phyloP scores from a whole-genome alignment of 2,329 filamentous ascomycete species.

The Huntiella abstrusa region DNA sequence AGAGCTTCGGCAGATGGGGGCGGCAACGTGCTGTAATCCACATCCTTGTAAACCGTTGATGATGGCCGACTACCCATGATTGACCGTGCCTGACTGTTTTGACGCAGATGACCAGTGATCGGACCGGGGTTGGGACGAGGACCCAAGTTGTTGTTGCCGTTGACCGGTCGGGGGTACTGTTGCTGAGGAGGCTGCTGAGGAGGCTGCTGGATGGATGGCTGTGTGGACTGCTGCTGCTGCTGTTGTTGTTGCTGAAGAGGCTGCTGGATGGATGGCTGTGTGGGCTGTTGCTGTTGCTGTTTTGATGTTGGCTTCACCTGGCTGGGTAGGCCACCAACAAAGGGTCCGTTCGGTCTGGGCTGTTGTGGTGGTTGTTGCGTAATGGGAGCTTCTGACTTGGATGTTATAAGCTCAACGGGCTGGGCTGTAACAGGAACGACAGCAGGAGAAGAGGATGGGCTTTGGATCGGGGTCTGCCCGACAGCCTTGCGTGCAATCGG shows the following conservation, averaged over 20 bases:
- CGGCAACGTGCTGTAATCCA: constrained; percentile 17
- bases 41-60: constrained; percentile 25
- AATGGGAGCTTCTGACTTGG: neutral
- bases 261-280: neutral
- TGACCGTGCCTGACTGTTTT: neutral
- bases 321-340: too few species aligned
- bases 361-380: neutral
- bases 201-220: too few species aligned
- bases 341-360: too few species aligned
- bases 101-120: neutral
- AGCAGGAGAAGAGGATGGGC: neutral
- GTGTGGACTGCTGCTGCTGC: neutral
- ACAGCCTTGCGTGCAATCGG: constrained; percentile 4
- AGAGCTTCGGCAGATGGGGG: constrained; percentile 20
- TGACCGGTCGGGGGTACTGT: too few species aligned
- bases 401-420: neutral
- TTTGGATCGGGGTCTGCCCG: neutral
- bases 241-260: too few species aligned
- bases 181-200: too few species aligned
- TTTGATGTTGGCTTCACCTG: too few species aligned
- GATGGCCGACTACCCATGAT: constrained; percentile 1
- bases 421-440: neutral
- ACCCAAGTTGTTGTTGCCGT: too few species aligned
- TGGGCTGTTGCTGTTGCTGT: neutral
- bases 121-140: neutral